phyloP scores from a whole-genome alignment of 164 flowering plant genomes.

The Saururus chinensis region DNA sequence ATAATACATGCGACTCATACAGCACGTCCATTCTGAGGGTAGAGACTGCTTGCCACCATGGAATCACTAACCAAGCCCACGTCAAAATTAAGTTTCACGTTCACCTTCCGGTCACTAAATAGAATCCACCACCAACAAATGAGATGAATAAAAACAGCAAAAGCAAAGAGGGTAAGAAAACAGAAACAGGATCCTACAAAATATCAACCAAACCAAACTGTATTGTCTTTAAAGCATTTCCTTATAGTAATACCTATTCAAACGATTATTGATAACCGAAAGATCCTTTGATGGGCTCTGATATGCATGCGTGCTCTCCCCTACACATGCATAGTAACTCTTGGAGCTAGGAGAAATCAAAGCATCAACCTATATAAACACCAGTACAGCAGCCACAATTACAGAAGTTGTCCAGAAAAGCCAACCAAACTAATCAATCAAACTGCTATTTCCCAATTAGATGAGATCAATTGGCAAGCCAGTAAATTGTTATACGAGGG shows the following conservation, averaged over 20 bases:
- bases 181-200: background rate
- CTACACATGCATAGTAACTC: slow-evolving; percentile 97
- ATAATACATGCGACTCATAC: too few species aligned
- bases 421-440: background rate
- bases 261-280: slow-evolving; percentile 72
- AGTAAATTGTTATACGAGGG: too few species aligned
- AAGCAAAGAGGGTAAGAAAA: background rate
- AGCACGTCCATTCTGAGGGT: slow-evolving; percentile 51
- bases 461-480: too few species aligned
- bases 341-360: slow-evolving; percentile 76
- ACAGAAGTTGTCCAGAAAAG: background rate
- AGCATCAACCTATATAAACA: slow-evolving; percentile 70
- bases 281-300: slow-evolving; percentile 99
- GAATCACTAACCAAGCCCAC: slow-evolving; percentile 85
- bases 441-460: too few species aligned
- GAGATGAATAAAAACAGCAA: background rate
- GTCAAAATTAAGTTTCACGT: slow-evolving; percentile 64
- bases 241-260: slow-evolving; percentile 50
- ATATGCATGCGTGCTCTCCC: slow-evolving; percentile 97
- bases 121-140: background rate
- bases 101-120: slow-evolving; percentile 3
- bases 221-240: too few species aligned
- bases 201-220: background rate
- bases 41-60: slow-evolving; percentile 75
- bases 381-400: background rate